phyloP scores from a whole-genome alignment of 345 rosid species.

The Nasturtium officinale region DNA sequence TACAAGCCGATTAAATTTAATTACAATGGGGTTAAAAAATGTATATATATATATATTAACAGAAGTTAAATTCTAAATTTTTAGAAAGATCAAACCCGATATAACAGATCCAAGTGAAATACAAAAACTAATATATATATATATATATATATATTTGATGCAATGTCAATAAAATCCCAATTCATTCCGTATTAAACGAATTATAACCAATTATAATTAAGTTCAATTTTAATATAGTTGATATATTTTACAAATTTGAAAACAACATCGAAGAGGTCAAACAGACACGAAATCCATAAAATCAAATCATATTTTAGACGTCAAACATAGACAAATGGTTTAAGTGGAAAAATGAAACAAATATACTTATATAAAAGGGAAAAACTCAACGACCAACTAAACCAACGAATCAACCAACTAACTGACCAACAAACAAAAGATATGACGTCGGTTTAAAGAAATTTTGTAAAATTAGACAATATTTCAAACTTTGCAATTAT shows the following conservation, averaged over 20 bases:
- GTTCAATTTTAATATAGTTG: not conserved
- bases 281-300: slow-evolving; percentile 3
- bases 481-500: slow-evolving; percentile 29
- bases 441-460: slow-evolving; percentile 30
- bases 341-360: not conserved
- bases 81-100: not conserved
- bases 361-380: not conserved
- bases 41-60: too few relatives aligned
- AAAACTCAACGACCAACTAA: slow-evolving; percentile 39
- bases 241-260: not conserved
- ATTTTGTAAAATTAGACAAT: slow-evolving; percentile 33
- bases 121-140: not conserved
- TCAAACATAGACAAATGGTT: slow-evolving; percentile 14
- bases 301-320: slow-evolving; percentile 18
- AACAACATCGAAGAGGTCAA: not conserved
- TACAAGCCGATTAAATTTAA: not conserved
- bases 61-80: not conserved
- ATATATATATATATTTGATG: too few relatives aligned
- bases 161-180: not conserved
- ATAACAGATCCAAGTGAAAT: not conserved
- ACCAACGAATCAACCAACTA: slow-evolving; percentile 39
- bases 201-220: too few relatives aligned
- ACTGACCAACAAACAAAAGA: slow-evolving; percentile 43
- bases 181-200: not conserved
- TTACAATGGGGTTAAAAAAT: not conserved